phyloP scores from a whole-genome alignment of 352 stramenopile species.

The Phytophthora sansomeana region DNA sequence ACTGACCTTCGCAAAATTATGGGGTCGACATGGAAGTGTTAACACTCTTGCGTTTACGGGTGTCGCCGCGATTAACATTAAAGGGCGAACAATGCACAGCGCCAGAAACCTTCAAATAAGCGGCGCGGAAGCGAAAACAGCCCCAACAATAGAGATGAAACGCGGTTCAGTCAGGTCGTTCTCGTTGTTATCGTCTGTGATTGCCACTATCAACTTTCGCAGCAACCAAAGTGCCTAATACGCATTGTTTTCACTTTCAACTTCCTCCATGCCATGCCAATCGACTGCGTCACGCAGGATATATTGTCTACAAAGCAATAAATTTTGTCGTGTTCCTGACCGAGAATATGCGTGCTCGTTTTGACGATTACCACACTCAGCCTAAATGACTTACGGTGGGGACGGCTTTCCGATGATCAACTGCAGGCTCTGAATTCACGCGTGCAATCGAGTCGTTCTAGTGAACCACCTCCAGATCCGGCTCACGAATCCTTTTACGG shows the following conservation, averaged over 20 bases:
- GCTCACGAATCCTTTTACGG: too few relatives aligned
- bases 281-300: slow-evolving; percentile 13
- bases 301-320: slow-evolving; percentile 20
- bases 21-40: background rate
- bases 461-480: too few relatives aligned
- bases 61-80: slow-evolving; percentile 22
- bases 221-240: too few relatives aligned
- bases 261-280: background rate
- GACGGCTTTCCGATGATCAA: background rate
- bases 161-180: slow-evolving; percentile 7
- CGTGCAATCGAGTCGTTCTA: too few relatives aligned
- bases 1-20: slow-evolving; percentile 33
- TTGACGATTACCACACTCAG: slow-evolving; percentile 6
- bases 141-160: slow-evolving; percentile 25
- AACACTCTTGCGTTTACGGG: slow-evolving; percentile 21
- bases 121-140: background rate
- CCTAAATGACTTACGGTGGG: slow-evolving; percentile 8
- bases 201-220: too few relatives aligned
- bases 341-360: slow-evolving; percentile 24
- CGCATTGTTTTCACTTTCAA: background rate
- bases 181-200: slow-evolving; percentile 15
- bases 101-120: slow-evolving; percentile 22
- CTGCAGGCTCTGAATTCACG: slow-evolving; percentile 8
- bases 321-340: slow-evolving; percentile 39
- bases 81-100: slow-evolving; percentile 31